Base-by-base conservation (phyloP, 768 basidiomycete species). In the Guyanaporus albipodus region DNA sequence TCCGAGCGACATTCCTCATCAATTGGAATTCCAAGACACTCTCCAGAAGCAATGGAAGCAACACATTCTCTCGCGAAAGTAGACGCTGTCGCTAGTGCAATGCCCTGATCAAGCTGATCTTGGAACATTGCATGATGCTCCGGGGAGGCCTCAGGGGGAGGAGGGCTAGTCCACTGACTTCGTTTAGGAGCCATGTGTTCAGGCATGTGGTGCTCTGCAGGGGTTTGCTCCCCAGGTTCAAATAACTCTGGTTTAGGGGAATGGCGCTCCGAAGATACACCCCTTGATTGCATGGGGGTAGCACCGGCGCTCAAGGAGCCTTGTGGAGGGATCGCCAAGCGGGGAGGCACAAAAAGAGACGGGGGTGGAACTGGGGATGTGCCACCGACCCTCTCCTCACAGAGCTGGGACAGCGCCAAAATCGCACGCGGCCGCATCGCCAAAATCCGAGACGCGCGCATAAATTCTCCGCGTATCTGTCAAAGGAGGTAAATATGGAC, bases 391-490 rank as follows among this genome's bases (percentile, higher is more conserved):
- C 91, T 83, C 64, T 97, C 94, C 59, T 92, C 90, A 58, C 94
- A 96, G 11, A 99, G 80, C 55, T 93, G 87, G 2, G 92, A 83
- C 15, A 98, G 74, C 5, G 90, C 87, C 17, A 85, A 67, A 26
- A 87, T 80, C 8, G 88, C 90, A 39, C 89, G 83, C 2, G 89
- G 91, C 24, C 86, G 85, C 52, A 75, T 71, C 10, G 83, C 75
- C 27, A 99, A 73, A 46, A 98, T 89, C 45, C 92, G 78, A 19
- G 86, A 83, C 5, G 94, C 95, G 28, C 95, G 85, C 91, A 95
- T 95, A 66, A 99, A 95, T 70, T 98, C 95, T 8, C 95, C 94
- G 12, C 95, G 93, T 60, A 99, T 93, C 94, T 97, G 55, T 8
- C 36, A 24, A 4, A 8, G 15, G n/a, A 43, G 26, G n/a, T 57